A percentile compares a stretch with the other conserved stretches of the same genome.
phyloP scores from a whole-genome alignment of 1,139 yeast species.

The Protomyces lactucae-debilis region DNA sequence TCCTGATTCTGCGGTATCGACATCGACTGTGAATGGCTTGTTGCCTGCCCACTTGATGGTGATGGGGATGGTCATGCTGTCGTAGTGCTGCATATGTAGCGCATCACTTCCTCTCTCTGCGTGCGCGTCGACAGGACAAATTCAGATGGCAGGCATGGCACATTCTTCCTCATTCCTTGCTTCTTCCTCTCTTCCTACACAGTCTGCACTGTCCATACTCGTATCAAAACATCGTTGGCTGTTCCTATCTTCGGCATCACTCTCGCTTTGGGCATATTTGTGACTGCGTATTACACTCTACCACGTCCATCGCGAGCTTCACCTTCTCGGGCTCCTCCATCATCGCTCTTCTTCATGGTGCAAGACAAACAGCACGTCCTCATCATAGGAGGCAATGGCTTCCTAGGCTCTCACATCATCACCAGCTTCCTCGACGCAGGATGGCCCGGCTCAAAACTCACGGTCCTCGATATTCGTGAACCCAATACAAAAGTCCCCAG shows the following conservation, averaged over 20 bases:
- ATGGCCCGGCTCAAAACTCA: slow-evolving; percentile 46
- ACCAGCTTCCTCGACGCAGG: slow-evolving; percentile 74
- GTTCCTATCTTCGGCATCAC: too few relatives aligned
- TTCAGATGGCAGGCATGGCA: not conserved
- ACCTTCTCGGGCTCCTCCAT: too few relatives aligned
- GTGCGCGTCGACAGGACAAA: not conserved
- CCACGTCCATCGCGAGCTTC: too few relatives aligned
- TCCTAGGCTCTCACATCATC: slow-evolving; percentile 83
- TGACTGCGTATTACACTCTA: too few relatives aligned
- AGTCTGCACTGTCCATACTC: too few relatives aligned
- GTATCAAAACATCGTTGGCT: too few relatives aligned
- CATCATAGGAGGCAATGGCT: slow-evolving; percentile 48
- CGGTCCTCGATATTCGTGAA: slow-evolving; percentile 69
- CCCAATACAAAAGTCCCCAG: slow-evolving; percentile 72
- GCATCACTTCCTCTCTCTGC: not conserved
- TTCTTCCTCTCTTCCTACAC: too few relatives aligned
- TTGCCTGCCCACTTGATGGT: slow-evolving; percentile 27
- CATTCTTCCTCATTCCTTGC: too few relatives aligned
- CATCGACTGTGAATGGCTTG: slow-evolving; percentile 64
- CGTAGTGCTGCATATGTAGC: not conserved
- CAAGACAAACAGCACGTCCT: slow-evolving; percentile 1
- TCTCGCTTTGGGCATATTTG: too few relatives aligned
- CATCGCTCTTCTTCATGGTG: not conserved
- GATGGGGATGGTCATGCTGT: slow-evolving; percentile 1
- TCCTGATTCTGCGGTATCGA: slow-evolving; percentile 52